phyloP scores from a whole-genome alignment of 768 basidiomycete genomes.

The Pisolithus marmoratus region DNA sequence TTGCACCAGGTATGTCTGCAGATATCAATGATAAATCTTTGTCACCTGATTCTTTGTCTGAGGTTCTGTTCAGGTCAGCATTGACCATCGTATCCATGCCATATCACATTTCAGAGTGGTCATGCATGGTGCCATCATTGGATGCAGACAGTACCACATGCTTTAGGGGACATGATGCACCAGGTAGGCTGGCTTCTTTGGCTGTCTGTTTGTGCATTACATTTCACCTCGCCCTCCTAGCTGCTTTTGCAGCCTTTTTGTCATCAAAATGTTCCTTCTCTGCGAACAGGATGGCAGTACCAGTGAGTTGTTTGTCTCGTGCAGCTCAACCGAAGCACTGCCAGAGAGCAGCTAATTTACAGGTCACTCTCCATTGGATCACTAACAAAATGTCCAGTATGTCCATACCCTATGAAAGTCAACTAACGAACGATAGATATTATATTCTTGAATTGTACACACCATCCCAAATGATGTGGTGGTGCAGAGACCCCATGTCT shows the following conservation, averaged over 20 bases:
- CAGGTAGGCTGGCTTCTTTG: not conserved
- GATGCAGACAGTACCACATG: no score
- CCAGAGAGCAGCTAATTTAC: constrained; percentile 22
- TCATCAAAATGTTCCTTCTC: constrained; percentile 25
- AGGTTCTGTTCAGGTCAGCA: no score
- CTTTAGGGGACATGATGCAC: no score
- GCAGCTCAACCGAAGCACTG: constrained; percentile 31
- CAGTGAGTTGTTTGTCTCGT: constrained; percentile 6
- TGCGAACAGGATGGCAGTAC: constrained; percentile 20
- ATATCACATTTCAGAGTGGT: no score
- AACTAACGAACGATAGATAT: no score
- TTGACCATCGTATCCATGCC: no score
- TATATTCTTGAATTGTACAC: not conserved
- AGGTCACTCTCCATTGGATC: constrained; percentile 28
- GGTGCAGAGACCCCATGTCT: constrained; percentile 7
- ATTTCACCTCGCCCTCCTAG: constrained; percentile 1
- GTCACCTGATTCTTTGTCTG: no score
- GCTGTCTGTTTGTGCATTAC: not conserved
- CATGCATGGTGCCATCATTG: no score
- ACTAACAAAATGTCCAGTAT: constrained; percentile 29
- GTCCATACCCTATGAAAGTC: constrained; percentile 28
- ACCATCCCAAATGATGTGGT: constrained; percentile 35
- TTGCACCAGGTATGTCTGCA: no score
- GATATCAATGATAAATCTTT: no score
- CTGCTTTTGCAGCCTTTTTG: constrained; percentile 1